Base-by-base conservation (phyloP, 768 basidiomycete species). In the Holtermanniella nyarrowii region DNA sequence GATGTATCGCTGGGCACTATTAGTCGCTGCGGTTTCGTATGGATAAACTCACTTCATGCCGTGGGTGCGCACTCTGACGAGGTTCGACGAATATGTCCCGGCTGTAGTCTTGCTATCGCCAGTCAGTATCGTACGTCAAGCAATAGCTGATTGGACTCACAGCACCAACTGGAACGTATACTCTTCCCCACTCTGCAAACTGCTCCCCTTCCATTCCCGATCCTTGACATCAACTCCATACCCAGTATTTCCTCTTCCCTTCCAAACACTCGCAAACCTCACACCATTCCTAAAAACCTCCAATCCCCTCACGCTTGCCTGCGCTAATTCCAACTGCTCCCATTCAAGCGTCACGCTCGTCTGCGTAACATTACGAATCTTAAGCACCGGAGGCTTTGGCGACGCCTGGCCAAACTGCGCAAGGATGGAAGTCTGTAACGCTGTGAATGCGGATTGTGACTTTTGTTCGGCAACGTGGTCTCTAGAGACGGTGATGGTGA, bases 341-440 rank as follows among this genome's bases (percentile, higher is more conserved):
- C 95, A 99, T 76, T 99, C 91, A 20, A 99, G 78, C 1, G 90
- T 91, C 2, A 91, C 88, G 7, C 86, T 90, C 1, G 95, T 99
- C 76, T 99, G 95, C 0, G 95, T 97, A 45, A 88, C 82, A 63
- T 95, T 90, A 42, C 91, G 82, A 18, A 97, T 79, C 82, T 89
- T 77, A 16, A 99, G 77, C 42, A 82, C 73, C 0, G 93, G 95
- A 11, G 81, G 66, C 42, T 79, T 74, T 0, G 95, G 95, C 13
- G 79, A 74, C 0, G 71, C 60, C 5, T 75, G 72, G 4, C 93
- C 88, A 69, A 82, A 96, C 37, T 78, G 79, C 12, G 81, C 73
- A 26, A 88, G 63, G 45, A 99, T 95, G 20, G 82, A 77, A 26
- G 80, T 75, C 71, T 97, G 95, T 39, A 99, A 76, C 2, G 77